Evolutionary conservation across 2,329 filamentous ascomycete genomes (phyloP).

Genomic region (Cryphonectria radicalis): DNA sequence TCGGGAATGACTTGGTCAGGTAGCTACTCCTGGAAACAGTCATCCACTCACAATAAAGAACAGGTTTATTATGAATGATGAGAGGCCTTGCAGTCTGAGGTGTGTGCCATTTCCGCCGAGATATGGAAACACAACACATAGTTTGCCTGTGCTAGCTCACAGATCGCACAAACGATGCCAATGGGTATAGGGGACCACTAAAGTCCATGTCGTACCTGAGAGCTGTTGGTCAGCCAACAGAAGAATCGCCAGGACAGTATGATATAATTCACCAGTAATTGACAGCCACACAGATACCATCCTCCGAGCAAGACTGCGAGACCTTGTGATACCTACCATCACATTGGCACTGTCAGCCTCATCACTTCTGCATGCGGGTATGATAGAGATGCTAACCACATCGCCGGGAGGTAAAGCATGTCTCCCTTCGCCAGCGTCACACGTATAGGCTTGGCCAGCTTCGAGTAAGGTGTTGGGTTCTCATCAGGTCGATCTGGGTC

Average conservation of each 20-base stretch:
- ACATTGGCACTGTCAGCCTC: background rate
- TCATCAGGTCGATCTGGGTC: conserved; percentile 66
- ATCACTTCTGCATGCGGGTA: background rate
- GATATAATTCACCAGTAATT: conserved; percentile 73
- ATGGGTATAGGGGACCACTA: conserved; percentile 55
- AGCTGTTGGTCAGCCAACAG: background rate
- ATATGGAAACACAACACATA: background rate
- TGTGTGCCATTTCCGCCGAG: background rate
- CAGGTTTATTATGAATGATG: background rate
- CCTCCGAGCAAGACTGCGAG: conserved; percentile 67
- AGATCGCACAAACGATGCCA: conserved; percentile 44
- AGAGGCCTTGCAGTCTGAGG: background rate
- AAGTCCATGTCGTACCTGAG: conserved; percentile 63
- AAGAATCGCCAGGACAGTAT: conserved; percentile 4
- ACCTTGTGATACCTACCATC: conserved; percentile 74
- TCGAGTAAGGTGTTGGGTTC: conserved; percentile 61
- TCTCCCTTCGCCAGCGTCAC: conserved; percentile 74
- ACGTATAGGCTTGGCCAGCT: conserved; percentile 62
- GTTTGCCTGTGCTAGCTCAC: conserved; percentile 18
- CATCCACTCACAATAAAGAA: background rate
- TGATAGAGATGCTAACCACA: conserved; percentile 62
- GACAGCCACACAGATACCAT: conserved; percentile 76
- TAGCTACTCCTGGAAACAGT: background rate
- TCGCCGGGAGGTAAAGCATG: conserved; percentile 79
- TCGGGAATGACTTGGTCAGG: background rate